phyloP scores from a whole-genome alignment of 495 filamentous ascomycete genomes.

The Aspergillus hancockii region DNA sequence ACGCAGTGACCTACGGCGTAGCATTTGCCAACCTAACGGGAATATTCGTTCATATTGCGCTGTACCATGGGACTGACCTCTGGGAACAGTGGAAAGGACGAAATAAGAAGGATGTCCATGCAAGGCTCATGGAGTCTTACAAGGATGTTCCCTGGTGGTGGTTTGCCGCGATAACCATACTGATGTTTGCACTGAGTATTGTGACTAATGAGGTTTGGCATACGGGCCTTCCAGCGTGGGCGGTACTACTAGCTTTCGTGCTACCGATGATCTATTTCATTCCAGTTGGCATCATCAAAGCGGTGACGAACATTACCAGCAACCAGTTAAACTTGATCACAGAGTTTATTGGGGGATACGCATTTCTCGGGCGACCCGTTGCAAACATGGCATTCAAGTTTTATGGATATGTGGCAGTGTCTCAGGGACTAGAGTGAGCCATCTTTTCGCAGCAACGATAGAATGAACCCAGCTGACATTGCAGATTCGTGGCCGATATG shows the following conservation, averaged over 20 bases:
- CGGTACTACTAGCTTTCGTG: conserved; percentile 60
- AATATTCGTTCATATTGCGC: conserved; percentile 63
- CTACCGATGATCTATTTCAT: conserved; percentile 45
- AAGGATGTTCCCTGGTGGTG: conserved; percentile 47
- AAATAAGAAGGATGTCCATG: conserved; percentile 56
- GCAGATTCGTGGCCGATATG: conserved; percentile 70
- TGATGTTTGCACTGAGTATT: conserved; percentile 62
- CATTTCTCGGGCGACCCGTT: conserved; percentile 64
- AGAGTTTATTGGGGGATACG: conserved; percentile 72
- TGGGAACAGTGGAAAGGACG: conserved; percentile 60
- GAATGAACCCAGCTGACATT: conserved; percentile 40
- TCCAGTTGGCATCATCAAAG: conserved; percentile 56
- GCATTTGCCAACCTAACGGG: conserved; percentile 71
- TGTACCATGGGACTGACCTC: conserved; percentile 66
- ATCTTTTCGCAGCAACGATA: conserved; percentile 32
- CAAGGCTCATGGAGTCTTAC: conserved; percentile 41
- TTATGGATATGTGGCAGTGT: conserved; percentile 70
- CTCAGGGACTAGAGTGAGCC: conserved; percentile 47
- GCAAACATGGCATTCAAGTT: conserved; percentile 78
- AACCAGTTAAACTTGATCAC: conserved; percentile 67
- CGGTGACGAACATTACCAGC: conserved; percentile 67
- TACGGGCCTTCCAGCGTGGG: conserved; percentile 68
- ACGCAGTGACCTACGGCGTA: conserved; percentile 61
- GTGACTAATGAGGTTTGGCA: conserved; percentile 64
- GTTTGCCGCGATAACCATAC: conserved; percentile 36